These are phyloP conservation scores for Coprinopsis sp. DNA, from an alignment of 768 basidiomycete genomes.

Conservation along the genomic window DNA sequence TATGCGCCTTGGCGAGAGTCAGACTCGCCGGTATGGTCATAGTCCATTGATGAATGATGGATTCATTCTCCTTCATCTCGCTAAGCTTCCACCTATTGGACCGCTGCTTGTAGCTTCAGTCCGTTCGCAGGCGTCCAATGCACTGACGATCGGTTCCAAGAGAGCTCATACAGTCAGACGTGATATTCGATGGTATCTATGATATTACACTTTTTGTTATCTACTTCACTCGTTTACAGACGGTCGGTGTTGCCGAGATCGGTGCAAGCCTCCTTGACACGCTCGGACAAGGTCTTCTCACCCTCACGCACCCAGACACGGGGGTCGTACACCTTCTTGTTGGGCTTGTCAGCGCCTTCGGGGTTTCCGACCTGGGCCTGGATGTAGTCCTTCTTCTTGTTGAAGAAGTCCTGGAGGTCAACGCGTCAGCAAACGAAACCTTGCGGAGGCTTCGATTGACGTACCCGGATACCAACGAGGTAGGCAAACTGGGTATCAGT, in stretches of 20 bases:
- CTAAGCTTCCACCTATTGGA: too few relatives aligned
- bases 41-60: too few relatives aligned
- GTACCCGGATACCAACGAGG: slow-evolving; percentile 74
- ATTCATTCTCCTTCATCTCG: too few relatives aligned
- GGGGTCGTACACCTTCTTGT: slow-evolving; percentile 99
- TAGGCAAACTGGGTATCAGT: slow-evolving; percentile 95
- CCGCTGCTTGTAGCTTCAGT: too few relatives aligned
- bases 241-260: slow-evolving; percentile 69
- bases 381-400: slow-evolving; percentile 84
- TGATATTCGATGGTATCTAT: not conserved
- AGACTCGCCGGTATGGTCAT: too few relatives aligned
- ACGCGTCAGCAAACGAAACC: not conserved
- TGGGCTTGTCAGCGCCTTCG: slow-evolving; percentile 93
- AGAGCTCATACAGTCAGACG: too few relatives aligned
- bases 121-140: too few relatives aligned
- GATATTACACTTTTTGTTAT: not conserved
- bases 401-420: slow-evolving; percentile 67
- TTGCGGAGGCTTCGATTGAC: slow-evolving; percentile 16
- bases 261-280: slow-evolving; percentile 90
- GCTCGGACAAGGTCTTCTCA: slow-evolving; percentile 83
- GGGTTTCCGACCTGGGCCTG: slow-evolving; percentile 94
- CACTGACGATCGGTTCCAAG: too few relatives aligned
- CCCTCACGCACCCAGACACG: slow-evolving; percentile 99
- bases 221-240: slow-evolving; percentile 16
- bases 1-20: too few relatives aligned